Evolutionary conservation across 257 asterid species (phyloP).

Genomic region (Salvia splendens): DNA sequence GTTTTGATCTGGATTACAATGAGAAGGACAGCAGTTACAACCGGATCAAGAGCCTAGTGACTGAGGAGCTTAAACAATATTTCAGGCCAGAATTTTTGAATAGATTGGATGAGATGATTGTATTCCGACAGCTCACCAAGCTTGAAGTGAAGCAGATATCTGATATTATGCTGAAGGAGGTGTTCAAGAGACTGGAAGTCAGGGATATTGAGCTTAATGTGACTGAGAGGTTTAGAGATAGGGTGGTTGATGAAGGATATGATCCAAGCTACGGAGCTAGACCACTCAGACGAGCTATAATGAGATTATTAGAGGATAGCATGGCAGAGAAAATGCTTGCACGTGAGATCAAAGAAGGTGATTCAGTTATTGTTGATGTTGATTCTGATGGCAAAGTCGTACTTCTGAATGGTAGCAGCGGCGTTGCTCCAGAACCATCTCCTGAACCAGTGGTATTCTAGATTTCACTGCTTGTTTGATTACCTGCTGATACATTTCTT

Average conservation of each 20-base stretch:
- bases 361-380: slow-evolving; percentile 59
- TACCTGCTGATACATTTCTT: not conserved
- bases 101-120: slow-evolving; percentile 76
- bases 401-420: slow-evolving; percentile 57
- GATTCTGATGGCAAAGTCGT: slow-evolving; percentile 64
- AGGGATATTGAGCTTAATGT: slow-evolving; percentile 64
- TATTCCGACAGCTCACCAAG: slow-evolving; percentile 73
- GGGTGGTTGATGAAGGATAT: slow-evolving; percentile 70
- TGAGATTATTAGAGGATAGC: slow-evolving; percentile 74
- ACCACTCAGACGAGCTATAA: slow-evolving; percentile 78
- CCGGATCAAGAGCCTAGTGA: slow-evolving; percentile 59
- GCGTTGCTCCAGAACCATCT: slow-evolving; percentile 44
- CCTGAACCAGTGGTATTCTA: slow-evolving; percentile 51
- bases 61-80: slow-evolving; percentile 63
- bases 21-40: slow-evolving; percentile 70
- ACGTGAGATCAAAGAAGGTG: slow-evolving; percentile 66
- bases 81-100: slow-evolving; percentile 85
- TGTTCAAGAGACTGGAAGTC: slow-evolving; percentile 51
- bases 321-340: slow-evolving; percentile 87
- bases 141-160: slow-evolving; percentile 74
- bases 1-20: slow-evolving; percentile 63
- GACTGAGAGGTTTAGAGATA: slow-evolving; percentile 62
- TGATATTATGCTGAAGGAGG: slow-evolving; percentile 72
- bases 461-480: slow-evolving; percentile 1
- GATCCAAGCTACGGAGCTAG: slow-evolving; percentile 85